These are phyloP conservation scores for Neophaeococcomyces mojaviensis DNA, from an alignment of 2,329 filamentous ascomycete genomes.

Conservation along the genomic window DNA sequence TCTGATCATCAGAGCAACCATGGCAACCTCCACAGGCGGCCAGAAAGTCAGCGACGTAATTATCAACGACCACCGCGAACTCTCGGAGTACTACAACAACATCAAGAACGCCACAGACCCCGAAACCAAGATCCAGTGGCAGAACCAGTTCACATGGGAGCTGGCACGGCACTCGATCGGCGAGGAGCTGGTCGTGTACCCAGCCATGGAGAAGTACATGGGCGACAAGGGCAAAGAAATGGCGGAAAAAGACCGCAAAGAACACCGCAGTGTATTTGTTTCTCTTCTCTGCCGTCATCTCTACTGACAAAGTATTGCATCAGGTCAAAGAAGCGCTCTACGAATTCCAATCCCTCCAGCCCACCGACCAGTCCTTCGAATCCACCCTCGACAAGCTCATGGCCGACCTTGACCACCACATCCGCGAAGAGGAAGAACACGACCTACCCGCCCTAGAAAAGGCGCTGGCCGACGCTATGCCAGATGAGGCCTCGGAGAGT, in stretches of 20 bases:
- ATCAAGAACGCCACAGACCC: slow-evolving; percentile 35
- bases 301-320: neutral
- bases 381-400: slow-evolving; percentile 39
- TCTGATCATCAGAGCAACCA: no score
- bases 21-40: no score
- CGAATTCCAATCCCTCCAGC: slow-evolving; percentile 41
- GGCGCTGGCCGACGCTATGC: slow-evolving; percentile 29
- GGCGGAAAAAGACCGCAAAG: slow-evolving; percentile 42
- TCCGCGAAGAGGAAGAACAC: slow-evolving; percentile 44
- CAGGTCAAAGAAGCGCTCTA: slow-evolving; percentile 48
- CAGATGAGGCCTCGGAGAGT: slow-evolving; percentile 30
- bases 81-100: slow-evolving; percentile 38
- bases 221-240: slow-evolving; percentile 34
- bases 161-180: slow-evolving; percentile 45
- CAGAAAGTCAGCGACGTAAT: no score
- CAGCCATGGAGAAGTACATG: slow-evolving; percentile 45
- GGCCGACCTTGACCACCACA: slow-evolving; percentile 39
- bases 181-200: slow-evolving; percentile 49
- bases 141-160: slow-evolving; percentile 49
- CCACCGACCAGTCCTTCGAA: slow-evolving; percentile 36
- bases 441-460: slow-evolving; percentile 45
- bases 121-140: slow-evolving; percentile 38
- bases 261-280: slow-evolving; percentile 38
- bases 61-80: slow-evolving; percentile 35
- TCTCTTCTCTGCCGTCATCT: neutral